Evolutionary conservation across 2,329 filamentous ascomycete species (phyloP).

Genomic region (Byssochlamys sp.): DNA sequence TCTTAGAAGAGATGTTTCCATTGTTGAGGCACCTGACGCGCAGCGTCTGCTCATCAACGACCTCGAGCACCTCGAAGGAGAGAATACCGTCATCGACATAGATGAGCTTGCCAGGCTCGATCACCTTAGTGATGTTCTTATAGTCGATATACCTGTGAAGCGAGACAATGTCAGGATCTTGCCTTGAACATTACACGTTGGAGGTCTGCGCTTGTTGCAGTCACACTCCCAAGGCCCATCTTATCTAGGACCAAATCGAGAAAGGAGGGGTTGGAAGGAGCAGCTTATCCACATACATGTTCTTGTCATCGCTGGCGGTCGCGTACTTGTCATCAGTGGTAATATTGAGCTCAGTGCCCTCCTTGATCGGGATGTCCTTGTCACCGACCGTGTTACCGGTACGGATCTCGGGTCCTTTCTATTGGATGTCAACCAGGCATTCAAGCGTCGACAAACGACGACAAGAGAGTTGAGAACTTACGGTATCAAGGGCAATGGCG

Average conservation of each 20-base stretch:
- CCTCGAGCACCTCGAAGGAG: constrained; percentile 82
- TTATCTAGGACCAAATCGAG: too few relatives aligned
- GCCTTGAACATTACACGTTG: background rate
- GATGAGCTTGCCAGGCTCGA: constrained; percentile 79
- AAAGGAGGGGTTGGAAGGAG: background rate
- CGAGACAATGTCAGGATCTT: constrained; percentile 8
- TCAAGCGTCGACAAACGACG: background rate
- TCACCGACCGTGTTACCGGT: constrained; percentile 65
- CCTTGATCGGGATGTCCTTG: constrained; percentile 68
- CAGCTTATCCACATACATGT: constrained; percentile 60
- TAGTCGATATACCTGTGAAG: constrained; percentile 79
- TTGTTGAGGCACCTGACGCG: constrained; percentile 87
- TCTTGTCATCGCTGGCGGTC: constrained; percentile 71
- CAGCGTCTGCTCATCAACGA: constrained; percentile 82
- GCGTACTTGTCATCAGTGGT: constrained; percentile 93
- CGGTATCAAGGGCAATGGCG: constrained; percentile 81
- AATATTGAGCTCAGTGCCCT: constrained; percentile 80
- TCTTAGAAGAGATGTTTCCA: constrained; percentile 95
- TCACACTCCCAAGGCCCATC: too few relatives aligned
- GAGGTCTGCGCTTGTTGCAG: too few relatives aligned
- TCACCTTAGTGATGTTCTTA: constrained; percentile 99
- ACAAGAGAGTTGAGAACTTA: constrained; percentile 40
- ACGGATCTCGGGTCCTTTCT: constrained; percentile 79
- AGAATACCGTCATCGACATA: constrained; percentile 98
- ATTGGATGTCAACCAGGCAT: constrained; percentile 9